phyloP scores from a whole-genome alignment of 352 stramenopile species.

The Globisporangium spinosum region DNA sequence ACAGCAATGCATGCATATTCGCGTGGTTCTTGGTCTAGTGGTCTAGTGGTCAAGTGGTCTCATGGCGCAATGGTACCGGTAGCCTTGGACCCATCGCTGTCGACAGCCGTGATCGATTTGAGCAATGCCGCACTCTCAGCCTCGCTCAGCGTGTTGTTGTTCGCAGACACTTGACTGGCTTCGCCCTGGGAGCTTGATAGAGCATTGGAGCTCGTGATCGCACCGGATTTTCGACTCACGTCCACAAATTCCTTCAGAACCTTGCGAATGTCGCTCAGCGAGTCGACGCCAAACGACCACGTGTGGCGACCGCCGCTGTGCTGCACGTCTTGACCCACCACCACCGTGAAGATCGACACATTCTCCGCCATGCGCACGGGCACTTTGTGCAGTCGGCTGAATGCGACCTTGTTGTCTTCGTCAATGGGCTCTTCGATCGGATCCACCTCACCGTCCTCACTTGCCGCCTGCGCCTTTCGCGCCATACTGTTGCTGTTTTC shows the following conservation, averaged over 20 bases:
- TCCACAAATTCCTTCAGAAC: constrained; percentile 75
- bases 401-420: constrained; percentile 76
- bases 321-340: constrained; percentile 62
- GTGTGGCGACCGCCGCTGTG: constrained; percentile 55
- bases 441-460: constrained; percentile 53
- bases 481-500: background rate
- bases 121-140: constrained; percentile 7
- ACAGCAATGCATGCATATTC: background rate
- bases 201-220: constrained; percentile 7
- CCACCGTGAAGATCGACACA: constrained; percentile 66
- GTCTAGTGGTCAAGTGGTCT: background rate
- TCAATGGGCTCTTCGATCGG: constrained; percentile 34
- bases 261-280: constrained; percentile 59
- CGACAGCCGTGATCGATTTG: background rate
- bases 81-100: background rate
- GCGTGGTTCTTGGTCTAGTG: background rate
- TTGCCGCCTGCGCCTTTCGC: constrained; percentile 21
- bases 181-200: background rate
- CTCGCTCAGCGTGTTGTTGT: constrained; percentile 7
- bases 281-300: constrained; percentile 63
- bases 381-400: constrained; percentile 73
- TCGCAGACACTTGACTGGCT: background rate
- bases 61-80: background rate
- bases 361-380: constrained; percentile 61
- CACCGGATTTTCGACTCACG: constrained; percentile 34